These are phyloP conservation scores for Botrytis pseudocinerea DNA, from an alignment of 2,329 filamentous ascomycete species.

Conservation along the genomic window DNA sequence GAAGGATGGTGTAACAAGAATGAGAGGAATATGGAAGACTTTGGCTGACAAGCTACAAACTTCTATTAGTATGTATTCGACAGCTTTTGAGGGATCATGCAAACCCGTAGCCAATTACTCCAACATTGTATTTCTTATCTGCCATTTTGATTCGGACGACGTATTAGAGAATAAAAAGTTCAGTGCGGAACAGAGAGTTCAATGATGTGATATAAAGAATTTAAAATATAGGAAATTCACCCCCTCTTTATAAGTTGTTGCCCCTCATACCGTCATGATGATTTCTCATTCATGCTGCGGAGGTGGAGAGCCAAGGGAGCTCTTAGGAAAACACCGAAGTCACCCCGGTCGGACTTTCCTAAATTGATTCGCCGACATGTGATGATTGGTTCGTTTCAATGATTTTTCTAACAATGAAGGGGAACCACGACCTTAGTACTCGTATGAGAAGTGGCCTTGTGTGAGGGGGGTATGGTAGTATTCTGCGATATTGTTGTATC, in stretches of 20 bases:
- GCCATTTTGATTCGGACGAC: neutral
- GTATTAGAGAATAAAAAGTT: neutral
- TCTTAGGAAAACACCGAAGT: neutral
- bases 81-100: conserved; percentile 16
- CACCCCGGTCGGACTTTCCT: neutral
- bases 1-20: conserved; percentile 63
- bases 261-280: conserved; percentile 5
- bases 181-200: neutral
- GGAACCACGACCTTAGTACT: neutral
- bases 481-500: neutral
- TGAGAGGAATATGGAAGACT: conserved; percentile 81
- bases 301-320: neutral
- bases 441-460: neutral
- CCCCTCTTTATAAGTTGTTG: neutral
- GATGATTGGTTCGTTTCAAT: neutral
- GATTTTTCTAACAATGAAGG: neutral
- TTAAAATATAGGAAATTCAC: neutral
- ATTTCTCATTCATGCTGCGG: neutral
- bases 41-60: conserved; percentile 61
- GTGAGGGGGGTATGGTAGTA: neutral
- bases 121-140: conserved; percentile 48
- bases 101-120: conserved; percentile 57
- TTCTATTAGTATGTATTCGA: conserved; percentile 21
- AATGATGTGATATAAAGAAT: neutral
- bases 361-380: neutral